Evolutionary conservation across 768 basidiomycete genomes (phyloP), one percentile per base, ranked within the genome.

Genomic region (Mycena venus): DNA sequence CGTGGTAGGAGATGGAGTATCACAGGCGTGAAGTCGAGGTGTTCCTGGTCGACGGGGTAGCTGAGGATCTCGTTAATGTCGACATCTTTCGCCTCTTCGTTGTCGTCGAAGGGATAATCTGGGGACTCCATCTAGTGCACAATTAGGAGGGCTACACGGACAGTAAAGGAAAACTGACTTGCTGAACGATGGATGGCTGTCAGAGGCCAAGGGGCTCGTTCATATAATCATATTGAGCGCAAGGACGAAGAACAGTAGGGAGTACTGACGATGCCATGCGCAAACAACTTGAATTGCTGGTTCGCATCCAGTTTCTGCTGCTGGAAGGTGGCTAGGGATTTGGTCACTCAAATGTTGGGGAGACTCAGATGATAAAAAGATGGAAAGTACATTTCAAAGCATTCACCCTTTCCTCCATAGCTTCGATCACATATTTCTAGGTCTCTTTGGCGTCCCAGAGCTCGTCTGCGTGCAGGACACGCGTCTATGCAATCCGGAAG

Each of bases 401-500:
- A 12, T 76, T 63, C 8, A 81, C 70, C 4, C 83, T 79, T 21
- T 79, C 74, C 12, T 60, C 21, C 1, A 78, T 79, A 21, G 79
- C 79, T 4, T 44, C 56, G 15, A 80, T 59, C 4, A 82, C 76
- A 31, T 60, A 79, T 6, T 62, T n/a, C 4, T 82, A 42, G 1
- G 79, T 80, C 25, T 78, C 74, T 0, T 59, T 60, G 7, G 81
- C 72, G 27, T 81, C 81, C 73, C 44, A 69, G 2, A 84, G 42
- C 34, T 84, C 82, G 55, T 78, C 73, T 19, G 74, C 68, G 29
- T 83, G 77, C 1, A 85, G 49, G 17, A 82, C 72, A 1, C 69
- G 72, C 23, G 53, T 81, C n/a, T 75, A 74, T 15, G 78, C 78
- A 8, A 83, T 63, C 7, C 79, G 76, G 65, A 86, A 80, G 5